Base-by-base conservation (phyloP, 2,329 filamentous ascomycete species). In the Fusarium setosum region DNA sequence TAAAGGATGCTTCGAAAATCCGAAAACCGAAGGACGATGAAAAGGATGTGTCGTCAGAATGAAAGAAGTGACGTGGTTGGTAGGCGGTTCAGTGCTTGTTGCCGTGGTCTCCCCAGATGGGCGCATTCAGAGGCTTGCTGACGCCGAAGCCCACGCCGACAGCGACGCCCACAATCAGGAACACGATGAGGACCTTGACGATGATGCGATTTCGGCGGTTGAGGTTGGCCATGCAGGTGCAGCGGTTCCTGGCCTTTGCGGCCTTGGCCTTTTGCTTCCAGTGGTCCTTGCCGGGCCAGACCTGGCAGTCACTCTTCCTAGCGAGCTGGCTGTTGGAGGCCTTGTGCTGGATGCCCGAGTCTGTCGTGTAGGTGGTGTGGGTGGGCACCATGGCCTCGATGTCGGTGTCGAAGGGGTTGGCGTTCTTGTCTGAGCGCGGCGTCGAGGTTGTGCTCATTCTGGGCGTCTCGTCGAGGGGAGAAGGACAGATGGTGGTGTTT, bases 241-340 rank as follows among this genome's bases (percentile, higher is more conserved):
- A 88, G 40, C 70, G 58, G 54, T 79, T 82, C 61, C 81, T 83
- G 65, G 79, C 79, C 78, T 87, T 87, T 59, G 84, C 84, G 11
- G 80, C 82, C 75, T 84, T 85, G 61, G 85, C 85, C 79, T 87
- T 86, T 61, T 82, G 79, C 74, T 84, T 86, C 86, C 87, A 88
- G 72, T 88, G 83, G 21, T 83, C 81, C 71, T 86, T 83, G 56
- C 84, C 83, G 6, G 87, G 87, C 87, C 87, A 90, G 17, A 88
- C 85, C 41, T 83, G 80, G 69, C 82, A 84, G 61, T 89, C 85
- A 49, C 73, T 76, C 60, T 80, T 80, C 53, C 81, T 67, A 18
- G 67, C 63, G 24, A 73, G 59, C 9, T 72, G 63, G 34, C 70
- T 73, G 49, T 61, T 67, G 7, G 72, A 67, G 21, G 61, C 61